Conservation (phyloP, 2,329 filamentous ascomycete genomes). For the Metarhizium brunneum region DNA sequence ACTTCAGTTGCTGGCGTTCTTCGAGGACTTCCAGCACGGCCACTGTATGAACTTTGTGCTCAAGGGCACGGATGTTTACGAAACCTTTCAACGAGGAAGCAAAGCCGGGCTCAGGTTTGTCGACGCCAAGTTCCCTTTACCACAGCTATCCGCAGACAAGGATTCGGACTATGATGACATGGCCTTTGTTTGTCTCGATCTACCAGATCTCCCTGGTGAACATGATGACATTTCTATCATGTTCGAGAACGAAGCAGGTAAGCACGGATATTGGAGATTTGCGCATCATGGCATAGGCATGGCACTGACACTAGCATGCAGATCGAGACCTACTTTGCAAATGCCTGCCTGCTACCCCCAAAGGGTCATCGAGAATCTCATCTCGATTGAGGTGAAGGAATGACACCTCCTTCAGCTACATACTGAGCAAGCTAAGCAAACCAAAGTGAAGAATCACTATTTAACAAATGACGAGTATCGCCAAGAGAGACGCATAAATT, state of each 20-base stretch:
- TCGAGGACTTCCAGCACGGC: slow-evolving; percentile 78
- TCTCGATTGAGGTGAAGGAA: slow-evolving; percentile 17
- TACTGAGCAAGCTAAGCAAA: background rate
- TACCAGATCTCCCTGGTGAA: slow-evolving; percentile 82
- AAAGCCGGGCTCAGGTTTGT: slow-evolving; percentile 71
- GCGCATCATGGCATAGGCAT: background rate
- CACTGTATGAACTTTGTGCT: slow-evolving; percentile 84
- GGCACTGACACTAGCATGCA: slow-evolving; percentile 15
- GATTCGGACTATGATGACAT: slow-evolving; percentile 47
- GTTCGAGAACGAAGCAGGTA: slow-evolving; percentile 73
- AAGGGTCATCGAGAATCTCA: slow-evolving; percentile 30
- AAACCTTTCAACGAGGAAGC: slow-evolving; percentile 52
- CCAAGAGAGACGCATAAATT: background rate
- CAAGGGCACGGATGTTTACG: slow-evolving; percentile 76
- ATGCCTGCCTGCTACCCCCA: slow-evolving; percentile 47
- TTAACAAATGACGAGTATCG: background rate
- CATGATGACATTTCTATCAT: slow-evolving; percentile 83
- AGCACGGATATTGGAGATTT: slow-evolving; percentile 20
- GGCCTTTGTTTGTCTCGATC: slow-evolving; percentile 75
- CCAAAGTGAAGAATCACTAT: background rate
- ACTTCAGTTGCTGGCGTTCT: slow-evolving; percentile 74
- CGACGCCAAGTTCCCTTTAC: slow-evolving; percentile 84
- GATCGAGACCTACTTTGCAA: slow-evolving; percentile 45
- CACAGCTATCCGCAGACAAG: slow-evolving; percentile 47
- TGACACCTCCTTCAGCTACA: background rate